Base-by-base conservation (phyloP, 345 rosid species). In the Salix purpurea region DNA sequence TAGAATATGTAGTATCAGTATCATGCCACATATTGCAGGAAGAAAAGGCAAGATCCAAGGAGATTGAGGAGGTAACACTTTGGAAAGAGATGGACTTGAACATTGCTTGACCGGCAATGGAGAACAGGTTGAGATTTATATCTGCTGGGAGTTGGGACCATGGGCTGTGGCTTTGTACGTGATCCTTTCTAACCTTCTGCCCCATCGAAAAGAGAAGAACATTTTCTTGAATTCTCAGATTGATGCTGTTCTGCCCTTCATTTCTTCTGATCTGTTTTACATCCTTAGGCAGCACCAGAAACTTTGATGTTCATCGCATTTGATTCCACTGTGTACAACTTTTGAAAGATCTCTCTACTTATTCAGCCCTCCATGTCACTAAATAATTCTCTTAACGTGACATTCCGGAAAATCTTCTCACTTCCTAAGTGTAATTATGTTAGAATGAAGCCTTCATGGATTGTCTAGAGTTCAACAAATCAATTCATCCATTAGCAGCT, bases 1-100 rank as follows among this genome's bases (percentile, higher is more conserved):
- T 19, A 13, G 28, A 60, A 24, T n/a, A 21, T 60, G 65, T 46
- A 12, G 11, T 46, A 36, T 46, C 24, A 21, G 11, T 46, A 50
- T 62, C 26, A 14, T 21, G 12, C 34, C 6, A 26, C 72, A 78
- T 58, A 14, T 73, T 82, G 82, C 86, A 86, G 91, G 77, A 81
- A 86, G 82, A 79, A 70, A 37, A 71, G 74, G 76, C 66, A 16
- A 77, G 76, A 81, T 48, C 80, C 78, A 9, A 78, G 71, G 78
- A 85, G 67, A 73, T 70, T 78, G 54, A 82, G 72, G 81, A 76
- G 82, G 78, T 85, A 65, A 80, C 54, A 37, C 18, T 48, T 34
- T 24, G 40, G 50, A 67, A 30, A 65, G 54, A 44, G 26, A 18
- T 30, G 32, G 14, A 21, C 13, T 54, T 65, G 23, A 26, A 39